Evolutionary conservation across 352 stramenopile species (phyloP).

Genomic region (Phytopythium montanum): DNA sequence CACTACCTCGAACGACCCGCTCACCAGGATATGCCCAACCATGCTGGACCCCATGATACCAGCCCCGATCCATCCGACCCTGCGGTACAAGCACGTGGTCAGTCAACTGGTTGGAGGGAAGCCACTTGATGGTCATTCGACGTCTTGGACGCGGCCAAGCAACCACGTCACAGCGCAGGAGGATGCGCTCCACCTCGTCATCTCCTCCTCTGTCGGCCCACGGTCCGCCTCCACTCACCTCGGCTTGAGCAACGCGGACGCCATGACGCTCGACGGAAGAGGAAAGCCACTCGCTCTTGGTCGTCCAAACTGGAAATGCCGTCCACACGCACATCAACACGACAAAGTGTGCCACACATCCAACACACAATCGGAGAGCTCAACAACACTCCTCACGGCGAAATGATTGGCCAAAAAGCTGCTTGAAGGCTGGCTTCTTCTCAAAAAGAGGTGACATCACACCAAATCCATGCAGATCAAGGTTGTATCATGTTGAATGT

Average conservation of each 20-base stretch:
- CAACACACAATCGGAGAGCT: not conserved
- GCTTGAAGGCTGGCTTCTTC: not conserved
- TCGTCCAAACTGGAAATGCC: conserved; percentile 5
- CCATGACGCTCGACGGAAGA: not conserved
- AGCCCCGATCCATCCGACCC: conserved; percentile 83
- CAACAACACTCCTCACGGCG: not conserved
- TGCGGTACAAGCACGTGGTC: conserved; percentile 8
- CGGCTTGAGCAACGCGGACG: conserved; percentile 7
- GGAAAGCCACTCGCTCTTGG: not conserved
- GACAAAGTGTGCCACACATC: no score
- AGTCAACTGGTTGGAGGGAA: not conserved
- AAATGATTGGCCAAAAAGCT: conserved; percentile 4
- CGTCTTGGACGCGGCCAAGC: not conserved
- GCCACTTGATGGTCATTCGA: not conserved
- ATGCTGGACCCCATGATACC: conserved; percentile 90
- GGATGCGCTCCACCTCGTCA: no score
- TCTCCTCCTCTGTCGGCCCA: not conserved
- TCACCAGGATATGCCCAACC: conserved; percentile 81
- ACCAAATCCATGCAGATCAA: not conserved
- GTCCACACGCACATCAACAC: no score
- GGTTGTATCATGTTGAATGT: conserved; percentile 8
- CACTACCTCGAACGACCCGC: not conserved
- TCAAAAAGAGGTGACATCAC: not conserved
- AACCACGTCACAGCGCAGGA: not conserved
- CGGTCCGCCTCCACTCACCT: not conserved